Percentiles rank a stretch among this genome's conserved stretches.
phyloP scores from a whole-genome alignment of 257 asterid species.

The Solanum commersonii region DNA sequence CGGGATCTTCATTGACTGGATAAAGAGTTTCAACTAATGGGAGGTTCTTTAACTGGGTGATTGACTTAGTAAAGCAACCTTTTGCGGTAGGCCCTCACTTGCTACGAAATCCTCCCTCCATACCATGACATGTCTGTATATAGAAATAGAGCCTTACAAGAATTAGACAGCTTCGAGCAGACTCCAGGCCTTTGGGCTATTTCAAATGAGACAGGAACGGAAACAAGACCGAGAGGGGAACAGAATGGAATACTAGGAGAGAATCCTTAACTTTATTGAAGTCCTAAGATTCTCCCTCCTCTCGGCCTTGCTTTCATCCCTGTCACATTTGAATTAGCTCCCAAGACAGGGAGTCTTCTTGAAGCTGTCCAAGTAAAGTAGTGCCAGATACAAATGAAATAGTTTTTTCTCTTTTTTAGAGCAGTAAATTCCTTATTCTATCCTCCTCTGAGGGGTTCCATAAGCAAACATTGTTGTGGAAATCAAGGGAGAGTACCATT shows the following conservation, averaged over 20 bases:
- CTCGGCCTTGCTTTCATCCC: background rate
- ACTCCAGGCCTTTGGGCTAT: background rate
- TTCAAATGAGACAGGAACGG: background rate
- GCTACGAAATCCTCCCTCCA: background rate
- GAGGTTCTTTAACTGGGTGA: background rate
- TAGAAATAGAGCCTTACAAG: background rate
- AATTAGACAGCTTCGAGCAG: background rate
- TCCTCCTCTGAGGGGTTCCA: background rate
- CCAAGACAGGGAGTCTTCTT: background rate
- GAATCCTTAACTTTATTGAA: background rate
- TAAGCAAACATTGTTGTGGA: background rate
- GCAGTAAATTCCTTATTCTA: background rate
- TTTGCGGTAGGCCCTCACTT: background rate
- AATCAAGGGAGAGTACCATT: background rate
- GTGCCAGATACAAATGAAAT: background rate
- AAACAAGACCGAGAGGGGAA: background rate
- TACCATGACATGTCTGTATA: background rate
- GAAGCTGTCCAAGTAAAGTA: background rate
- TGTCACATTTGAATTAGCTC: background rate
- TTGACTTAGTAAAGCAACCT: background rate
- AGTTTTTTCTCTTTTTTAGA: background rate
- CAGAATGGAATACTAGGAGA: background rate
- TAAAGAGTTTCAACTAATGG: background rate
- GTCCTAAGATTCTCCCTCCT: background rate
- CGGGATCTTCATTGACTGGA: background rate